Evolutionary conservation across 2,329 filamentous ascomycete genomes (phyloP), one percentile per base, ranked within the genome.

Genomic region (Trematosphaeria pertusa): DNA sequence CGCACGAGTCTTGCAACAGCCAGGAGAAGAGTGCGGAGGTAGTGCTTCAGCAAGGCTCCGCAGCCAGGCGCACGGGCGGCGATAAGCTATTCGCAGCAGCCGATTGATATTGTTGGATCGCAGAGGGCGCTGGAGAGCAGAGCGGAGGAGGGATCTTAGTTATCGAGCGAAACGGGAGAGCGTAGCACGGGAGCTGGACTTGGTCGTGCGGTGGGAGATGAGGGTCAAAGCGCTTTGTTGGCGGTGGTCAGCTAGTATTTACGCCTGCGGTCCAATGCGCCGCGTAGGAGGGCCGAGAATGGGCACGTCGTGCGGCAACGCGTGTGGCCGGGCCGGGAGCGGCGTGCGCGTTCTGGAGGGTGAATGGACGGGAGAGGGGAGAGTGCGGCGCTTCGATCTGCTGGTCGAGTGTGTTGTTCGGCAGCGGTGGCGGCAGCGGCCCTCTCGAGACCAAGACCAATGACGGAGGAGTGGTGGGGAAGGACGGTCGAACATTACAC

Each of bases 161-260:
- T 7, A 21, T 37, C 15, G 30, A 20, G 36, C 19, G 17, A 26
- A 22, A 33, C 14, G 26, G 43, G 37, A 44, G 46, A 30, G 12
- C 19, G 42, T 30, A 31, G 33, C 28, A 28, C 21, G 31, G 43
- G 49, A 51, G 52, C 43, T 50, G 50, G 45, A 47, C 54, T 30
- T 43, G 47, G n/a, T 52, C 57, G 58, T 55, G 53, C 56, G 58
- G 56, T 52, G 56, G 46, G 43, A 50, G 50, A 52, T 50, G 41
- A 46, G 8, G 61, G 64, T 66, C 59, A 60, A 67, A 64, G 65
- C 66, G 65, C 57, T 60, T 57, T 50, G 47, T 50, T 56, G 50
- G 54, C 55, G 45, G 21, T 20, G 30, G 37, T 48, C 46, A 46
- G 44, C 40, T 50, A 52, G 40, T 56, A 40, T 38, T 48, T 52